phyloP scores from a whole-genome alignment of 2,329 filamentous ascomycete genomes.

The Phialocephala subalpina region DNA sequence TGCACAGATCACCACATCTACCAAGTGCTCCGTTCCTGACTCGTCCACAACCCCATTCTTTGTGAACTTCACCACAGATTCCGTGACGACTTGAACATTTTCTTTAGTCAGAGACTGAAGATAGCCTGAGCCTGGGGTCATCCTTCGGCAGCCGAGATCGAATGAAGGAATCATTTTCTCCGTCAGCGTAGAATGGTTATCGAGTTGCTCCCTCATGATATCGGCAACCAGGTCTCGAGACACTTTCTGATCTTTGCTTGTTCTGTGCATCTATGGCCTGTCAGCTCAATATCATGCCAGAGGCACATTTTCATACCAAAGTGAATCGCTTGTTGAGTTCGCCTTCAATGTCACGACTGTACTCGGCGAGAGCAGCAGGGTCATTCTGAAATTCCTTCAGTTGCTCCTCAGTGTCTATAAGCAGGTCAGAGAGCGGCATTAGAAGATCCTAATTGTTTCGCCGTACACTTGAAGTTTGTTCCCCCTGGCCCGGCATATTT shows the following conservation, averaged over 20 bases:
- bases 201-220: slow-evolving; percentile 31
- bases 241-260: slow-evolving; percentile 30
- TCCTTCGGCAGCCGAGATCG: slow-evolving; percentile 49
- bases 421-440: neutral
- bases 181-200: slow-evolving; percentile 23
- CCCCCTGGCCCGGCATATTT: slow-evolving; percentile 34
- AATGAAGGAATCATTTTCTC: slow-evolving; percentile 39
- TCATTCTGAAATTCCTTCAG: slow-evolving; percentile 34
- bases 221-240: slow-evolving; percentile 25
- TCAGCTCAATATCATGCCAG: neutral
- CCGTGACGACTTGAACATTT: slow-evolving; percentile 42
- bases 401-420: slow-evolving; percentile 28
- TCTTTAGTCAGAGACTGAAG: slow-evolving; percentile 50
- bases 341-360: slow-evolving; percentile 36
- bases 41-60: slow-evolving; percentile 45
- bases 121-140: slow-evolving; percentile 53
- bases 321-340: slow-evolving; percentile 41
- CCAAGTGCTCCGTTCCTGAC: slow-evolving; percentile 38
- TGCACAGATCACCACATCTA: slow-evolving; percentile 48
- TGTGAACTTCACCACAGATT: slow-evolving; percentile 43
- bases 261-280: slow-evolving; percentile 27
- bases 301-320: slow-evolving; percentile 25
- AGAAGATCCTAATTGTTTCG: neutral
- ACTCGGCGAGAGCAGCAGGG: slow-evolving; percentile 33
- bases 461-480: slow-evolving; percentile 32